Base-by-base conservation (phyloP, 257 asterid genomes). In the Handroanthus guayacan region DNA sequence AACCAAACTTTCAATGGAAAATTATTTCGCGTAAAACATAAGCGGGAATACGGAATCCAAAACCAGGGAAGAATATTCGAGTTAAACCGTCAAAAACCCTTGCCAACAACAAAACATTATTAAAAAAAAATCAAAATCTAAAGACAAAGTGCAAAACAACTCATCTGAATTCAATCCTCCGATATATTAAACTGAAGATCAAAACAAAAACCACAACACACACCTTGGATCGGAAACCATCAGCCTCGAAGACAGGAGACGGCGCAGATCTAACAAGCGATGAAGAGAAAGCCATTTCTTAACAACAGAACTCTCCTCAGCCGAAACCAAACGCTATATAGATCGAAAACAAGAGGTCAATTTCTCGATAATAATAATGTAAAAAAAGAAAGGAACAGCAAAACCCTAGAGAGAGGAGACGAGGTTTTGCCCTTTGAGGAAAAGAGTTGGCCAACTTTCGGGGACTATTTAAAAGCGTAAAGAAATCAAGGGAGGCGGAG, bases 211-310 rank as follows among this genome's bases (percentile, higher is more conserved):
- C 1, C 55, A 18, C 5, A 54, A 31, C 6, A 47, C 6, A 47
- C 45, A 90, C 96, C 96, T 81, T 74, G 73, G 84, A 80, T 58
- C 75, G 86, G 71, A 61, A 52, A 58, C 82, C 73, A 48, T 80
- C 84, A 14, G 88, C 48, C 5, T 84, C 85, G 16, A 75, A 55
- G 70, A 84, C 83, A 39, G 88, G 87, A 0, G 94, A 84, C 50
- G 84, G 76, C 54, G 86, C 77, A 81, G 94, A 90, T 88, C 96
- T 82, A 16, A 86, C 50, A 25, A 86, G 81, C 57, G 86, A 74
- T 39, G 92, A 75, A 37, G 94, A 90, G 63, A 83, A 86, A 17
- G 92, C 88, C 96, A 90, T 88, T 78, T 70, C 80, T 31, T 56
- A 70, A 78, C 62, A 56, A 66, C 52, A 66, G 17, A 44, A 9